Percentiles rank a stretch among this genome's conserved stretches.
Conservation (phyloP, 1,284 basidiomycete species). For the Cutaneotrichosporon mucoides region DNA sequence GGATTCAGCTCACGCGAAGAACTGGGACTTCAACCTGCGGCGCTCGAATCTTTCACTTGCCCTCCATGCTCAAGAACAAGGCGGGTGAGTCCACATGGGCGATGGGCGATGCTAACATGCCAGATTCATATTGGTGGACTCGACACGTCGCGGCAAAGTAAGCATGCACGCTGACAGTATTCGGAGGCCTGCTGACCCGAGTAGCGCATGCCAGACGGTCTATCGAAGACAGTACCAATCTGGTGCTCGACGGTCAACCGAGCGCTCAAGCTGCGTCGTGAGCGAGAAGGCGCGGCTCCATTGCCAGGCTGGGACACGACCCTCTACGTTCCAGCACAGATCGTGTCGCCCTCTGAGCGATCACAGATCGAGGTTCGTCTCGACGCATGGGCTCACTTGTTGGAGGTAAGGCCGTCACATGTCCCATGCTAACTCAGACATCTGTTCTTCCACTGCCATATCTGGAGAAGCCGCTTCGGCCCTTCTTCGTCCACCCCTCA, state of each 20-base stretch:
- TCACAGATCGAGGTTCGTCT: conserved; percentile 53
- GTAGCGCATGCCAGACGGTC: conserved; percentile 80
- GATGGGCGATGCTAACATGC: background rate
- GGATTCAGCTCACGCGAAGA: conserved; percentile 18
- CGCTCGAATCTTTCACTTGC: conserved; percentile 82
- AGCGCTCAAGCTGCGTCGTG: conserved; percentile 52
- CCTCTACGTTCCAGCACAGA: conserved; percentile 42
- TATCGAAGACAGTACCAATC: conserved; percentile 90
- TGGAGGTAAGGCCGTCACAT: conserved; percentile 47
- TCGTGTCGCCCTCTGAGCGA: conserved; percentile 44
- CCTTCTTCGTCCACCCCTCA: conserved; percentile 47
- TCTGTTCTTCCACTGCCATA: conserved; percentile 44
- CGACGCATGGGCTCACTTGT: conserved; percentile 65
- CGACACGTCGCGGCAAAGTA: conserved; percentile 81
- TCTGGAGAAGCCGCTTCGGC: conserved; percentile 42
- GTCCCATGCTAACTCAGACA: conserved; percentile 18
- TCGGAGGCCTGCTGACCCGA: background rate
- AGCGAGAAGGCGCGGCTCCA: background rate
- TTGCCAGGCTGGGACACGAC: conserved; percentile 32
- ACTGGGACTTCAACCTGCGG: conserved; percentile 82
- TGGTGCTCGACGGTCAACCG: conserved; percentile 93
- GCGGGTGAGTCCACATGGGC: conserved; percentile 56
- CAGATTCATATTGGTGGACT: conserved; percentile 84
- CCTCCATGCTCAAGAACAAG: conserved; percentile 54
- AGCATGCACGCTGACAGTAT: background rate